Conservation (phyloP, 139 green algal genomes). For the Micromonas pusilla region DNA sequence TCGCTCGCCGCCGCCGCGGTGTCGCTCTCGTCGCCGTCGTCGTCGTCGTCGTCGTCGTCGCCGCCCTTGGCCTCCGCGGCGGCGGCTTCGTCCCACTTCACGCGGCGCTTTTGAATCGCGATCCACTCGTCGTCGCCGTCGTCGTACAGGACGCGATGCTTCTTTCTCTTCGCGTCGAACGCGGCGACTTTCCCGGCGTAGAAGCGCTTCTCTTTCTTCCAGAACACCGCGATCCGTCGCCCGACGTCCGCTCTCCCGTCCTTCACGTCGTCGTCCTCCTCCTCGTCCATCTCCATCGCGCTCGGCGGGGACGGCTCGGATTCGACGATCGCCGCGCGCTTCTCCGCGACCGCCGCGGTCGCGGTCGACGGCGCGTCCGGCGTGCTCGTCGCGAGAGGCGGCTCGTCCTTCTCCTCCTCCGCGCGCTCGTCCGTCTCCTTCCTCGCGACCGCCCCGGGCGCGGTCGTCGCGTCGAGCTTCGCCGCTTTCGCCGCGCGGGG, state of each 20-base stretch:
- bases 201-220: not conserved
- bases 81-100: not conserved
- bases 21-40: constrained; percentile 8
- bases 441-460: too few species aligned
- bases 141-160: constrained; percentile 54
- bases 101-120: not conserved
- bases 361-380: too few species aligned
- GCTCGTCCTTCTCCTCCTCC: too few species aligned
- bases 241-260: not conserved
- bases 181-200: constrained; percentile 11
- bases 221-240: not conserved
- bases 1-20: not conserved
- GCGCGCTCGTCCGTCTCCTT: too few species aligned
- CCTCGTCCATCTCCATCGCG: constrained; percentile 51
- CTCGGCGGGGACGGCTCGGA: constrained; percentile 34
- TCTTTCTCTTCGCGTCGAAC: constrained; percentile 21
- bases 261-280: constrained; percentile 39
- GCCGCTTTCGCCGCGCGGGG: too few species aligned
- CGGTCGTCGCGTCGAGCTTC: too few species aligned
- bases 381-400: too few species aligned
- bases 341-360: too few species aligned
- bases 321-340: not conserved
- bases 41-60: constrained; percentile 22
- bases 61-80: constrained; percentile 2
- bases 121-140: constrained; percentile 70